Percentiles rank a stretch among this genome's conserved stretches.
Evolutionary conservation across 78 protist species (phyloP).

Genomic region (Dictyostelium intermedium): DNA sequence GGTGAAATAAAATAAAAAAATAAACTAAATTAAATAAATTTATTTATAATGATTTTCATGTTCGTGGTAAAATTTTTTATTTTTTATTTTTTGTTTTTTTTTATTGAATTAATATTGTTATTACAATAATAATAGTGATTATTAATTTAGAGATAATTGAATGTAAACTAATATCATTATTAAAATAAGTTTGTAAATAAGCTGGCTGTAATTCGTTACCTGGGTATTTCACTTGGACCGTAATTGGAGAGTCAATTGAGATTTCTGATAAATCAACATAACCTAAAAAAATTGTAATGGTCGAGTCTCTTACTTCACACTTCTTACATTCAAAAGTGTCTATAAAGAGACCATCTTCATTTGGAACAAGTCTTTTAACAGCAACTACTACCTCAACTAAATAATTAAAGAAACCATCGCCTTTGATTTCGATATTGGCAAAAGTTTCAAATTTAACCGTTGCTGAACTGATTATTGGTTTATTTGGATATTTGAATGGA

Average conservation of each 20-base stretch:
- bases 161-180: background rate
- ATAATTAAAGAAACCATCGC: background rate
- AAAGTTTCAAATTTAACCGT: background rate
- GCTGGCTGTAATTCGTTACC: no score
- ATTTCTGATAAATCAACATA: no score
- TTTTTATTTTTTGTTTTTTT: no score
- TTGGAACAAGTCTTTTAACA: background rate
- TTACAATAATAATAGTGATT: background rate
- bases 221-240: background rate
- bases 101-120: background rate
- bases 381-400: background rate
- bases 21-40: no score
- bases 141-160: background rate
- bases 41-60: no score
- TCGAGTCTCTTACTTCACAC: no score
- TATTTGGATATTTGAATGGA: background rate
- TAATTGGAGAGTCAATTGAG: background rate
- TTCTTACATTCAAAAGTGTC: background rate
- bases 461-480: background rate
- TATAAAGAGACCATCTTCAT: background rate
- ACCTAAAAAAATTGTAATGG: no score
- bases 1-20: no score
- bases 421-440: background rate
- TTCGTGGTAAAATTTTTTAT: no score
- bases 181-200: background rate